Evolutionary conservation across 2,329 filamentous ascomycete species (phyloP).

Genomic region (Delphinella strobiligena): DNA sequence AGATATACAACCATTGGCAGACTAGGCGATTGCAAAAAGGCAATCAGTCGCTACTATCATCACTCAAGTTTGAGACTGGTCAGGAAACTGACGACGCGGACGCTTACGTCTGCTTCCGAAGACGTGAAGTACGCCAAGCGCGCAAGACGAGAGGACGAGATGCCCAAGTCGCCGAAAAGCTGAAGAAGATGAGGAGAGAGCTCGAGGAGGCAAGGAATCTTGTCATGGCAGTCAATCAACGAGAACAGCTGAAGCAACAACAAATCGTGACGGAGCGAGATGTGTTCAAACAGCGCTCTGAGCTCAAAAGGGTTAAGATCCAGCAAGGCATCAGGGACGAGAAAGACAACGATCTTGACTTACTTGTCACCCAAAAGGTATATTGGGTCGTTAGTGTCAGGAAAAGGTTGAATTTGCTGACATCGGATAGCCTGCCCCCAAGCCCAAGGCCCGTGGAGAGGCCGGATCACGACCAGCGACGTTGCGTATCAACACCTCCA

Average conservation of each 20-base stretch:
- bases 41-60: constrained; percentile 63
- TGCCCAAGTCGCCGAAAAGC: constrained; percentile 85
- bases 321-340: constrained; percentile 70
- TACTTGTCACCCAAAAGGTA: constrained; percentile 83
- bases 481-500: constrained; percentile 32
- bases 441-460: constrained; percentile 43
- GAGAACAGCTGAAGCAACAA: constrained; percentile 70
- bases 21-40: constrained; percentile 51
- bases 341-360: constrained; percentile 84
- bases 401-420: constrained; percentile 15
- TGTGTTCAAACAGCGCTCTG: constrained; percentile 71
- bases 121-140: constrained; percentile 84
- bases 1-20: constrained; percentile 87
- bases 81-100: constrained; percentile 91
- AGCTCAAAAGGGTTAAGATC: constrained; percentile 79
- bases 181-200: constrained; percentile 82
- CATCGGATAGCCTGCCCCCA: constrained; percentile 22
- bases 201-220: constrained; percentile 79
- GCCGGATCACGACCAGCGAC: constrained; percentile 54
- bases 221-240: constrained; percentile 62
- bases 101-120: constrained; percentile 94
- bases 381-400: constrained; percentile 19
- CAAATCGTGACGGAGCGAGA: constrained; percentile 61
- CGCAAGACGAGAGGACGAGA: constrained; percentile 91
- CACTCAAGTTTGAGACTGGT: constrained; percentile 86